These are phyloP conservation scores for Xanthoparmelia taractica DNA, from an alignment of 495 filamentous ascomycete genomes.

Conservation along the genomic window DNA sequence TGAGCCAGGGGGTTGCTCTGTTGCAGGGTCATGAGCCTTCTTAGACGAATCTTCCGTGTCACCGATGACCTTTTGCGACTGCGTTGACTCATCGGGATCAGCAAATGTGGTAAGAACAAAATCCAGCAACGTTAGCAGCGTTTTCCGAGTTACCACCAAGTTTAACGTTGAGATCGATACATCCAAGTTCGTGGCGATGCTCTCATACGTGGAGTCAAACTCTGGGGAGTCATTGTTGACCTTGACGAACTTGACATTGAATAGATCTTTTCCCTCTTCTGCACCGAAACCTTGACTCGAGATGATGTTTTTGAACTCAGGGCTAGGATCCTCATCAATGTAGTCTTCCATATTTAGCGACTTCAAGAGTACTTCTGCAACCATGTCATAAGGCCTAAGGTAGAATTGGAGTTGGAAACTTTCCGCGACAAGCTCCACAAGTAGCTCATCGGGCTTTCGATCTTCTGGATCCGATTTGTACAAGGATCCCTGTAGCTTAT, in stretches of 20 bases:
- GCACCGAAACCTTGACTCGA: slow-evolving; percentile 72
- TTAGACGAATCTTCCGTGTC: slow-evolving; percentile 33
- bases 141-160: slow-evolving; percentile 85
- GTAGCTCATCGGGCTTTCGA: slow-evolving; percentile 64
- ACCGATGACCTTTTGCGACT: slow-evolving; percentile 41
- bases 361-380: slow-evolving; percentile 76
- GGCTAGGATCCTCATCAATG: slow-evolving; percentile 76
- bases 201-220: slow-evolving; percentile 82
- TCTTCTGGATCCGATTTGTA: slow-evolving; percentile 79
- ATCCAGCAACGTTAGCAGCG: slow-evolving; percentile 87
- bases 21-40: slow-evolving; percentile 26
- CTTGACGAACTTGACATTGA: slow-evolving; percentile 78
- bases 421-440: slow-evolving; percentile 88
- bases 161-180: slow-evolving; percentile 93
- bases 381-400: slow-evolving; percentile 82
- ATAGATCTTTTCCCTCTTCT: slow-evolving; percentile 70
- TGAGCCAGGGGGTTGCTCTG: slow-evolving; percentile 26
- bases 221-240: slow-evolving; percentile 90
- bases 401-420: slow-evolving; percentile 81
- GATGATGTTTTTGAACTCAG: slow-evolving; percentile 93
- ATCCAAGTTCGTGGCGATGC: slow-evolving; percentile 86
- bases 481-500: slow-evolving; percentile 82
- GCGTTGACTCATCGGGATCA: slow-evolving; percentile 49
- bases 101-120: slow-evolving; percentile 94
- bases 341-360: slow-evolving; percentile 91